Conservation (phyloP, 2,329 filamentous ascomycete species). For the Curvularia spicifera region DNA sequence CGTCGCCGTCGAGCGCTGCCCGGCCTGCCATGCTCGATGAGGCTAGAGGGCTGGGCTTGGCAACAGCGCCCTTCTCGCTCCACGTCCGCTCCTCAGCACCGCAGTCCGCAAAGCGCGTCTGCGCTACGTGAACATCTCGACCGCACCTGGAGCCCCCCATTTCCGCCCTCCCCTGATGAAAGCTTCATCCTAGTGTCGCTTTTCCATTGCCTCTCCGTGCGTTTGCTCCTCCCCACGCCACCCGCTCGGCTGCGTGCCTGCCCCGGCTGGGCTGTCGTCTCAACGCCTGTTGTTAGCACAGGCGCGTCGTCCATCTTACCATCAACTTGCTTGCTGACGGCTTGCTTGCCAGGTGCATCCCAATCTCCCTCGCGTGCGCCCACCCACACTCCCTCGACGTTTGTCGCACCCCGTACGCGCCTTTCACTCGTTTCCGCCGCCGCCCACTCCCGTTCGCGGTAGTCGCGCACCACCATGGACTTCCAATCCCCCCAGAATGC, state of each 20-base stretch:
- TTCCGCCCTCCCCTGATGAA: slow-evolving; percentile 40
- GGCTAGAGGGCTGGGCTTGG: slow-evolving; percentile 21
- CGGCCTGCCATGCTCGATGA: slow-evolving; percentile 24
- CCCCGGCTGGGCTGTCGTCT: slow-evolving; percentile 19
- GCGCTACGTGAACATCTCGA: slow-evolving; percentile 44
- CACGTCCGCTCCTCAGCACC: slow-evolving; percentile 34
- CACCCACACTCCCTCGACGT: slow-evolving; percentile 15
- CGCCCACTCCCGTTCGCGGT: slow-evolving; percentile 14
- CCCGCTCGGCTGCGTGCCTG: slow-evolving; percentile 20
- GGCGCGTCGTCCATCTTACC: slow-evolving; percentile 39
- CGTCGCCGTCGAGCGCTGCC: slow-evolving; percentile 21
- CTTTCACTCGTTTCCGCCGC: slow-evolving; percentile 15
- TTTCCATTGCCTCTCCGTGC: slow-evolving; percentile 36
- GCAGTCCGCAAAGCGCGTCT: slow-evolving; percentile 43
- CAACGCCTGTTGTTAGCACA: slow-evolving; percentile 21
- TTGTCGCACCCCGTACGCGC: slow-evolving; percentile 15
- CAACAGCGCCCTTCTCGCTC: slow-evolving; percentile 18
- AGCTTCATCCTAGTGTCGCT: slow-evolving; percentile 33
- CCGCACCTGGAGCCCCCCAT: slow-evolving; percentile 34
- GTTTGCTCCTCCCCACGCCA: slow-evolving; percentile 19
- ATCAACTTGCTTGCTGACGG: slow-evolving; percentile 42
- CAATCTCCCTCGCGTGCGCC: slow-evolving; percentile 34
- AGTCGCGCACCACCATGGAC: slow-evolving; percentile 43
- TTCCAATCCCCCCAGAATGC: slow-evolving; percentile 47
- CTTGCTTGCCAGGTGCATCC: slow-evolving; percentile 33